phyloP scores from a whole-genome alignment of 2,329 filamentous ascomycete genomes.

The Nigrograna mackinnonii region DNA sequence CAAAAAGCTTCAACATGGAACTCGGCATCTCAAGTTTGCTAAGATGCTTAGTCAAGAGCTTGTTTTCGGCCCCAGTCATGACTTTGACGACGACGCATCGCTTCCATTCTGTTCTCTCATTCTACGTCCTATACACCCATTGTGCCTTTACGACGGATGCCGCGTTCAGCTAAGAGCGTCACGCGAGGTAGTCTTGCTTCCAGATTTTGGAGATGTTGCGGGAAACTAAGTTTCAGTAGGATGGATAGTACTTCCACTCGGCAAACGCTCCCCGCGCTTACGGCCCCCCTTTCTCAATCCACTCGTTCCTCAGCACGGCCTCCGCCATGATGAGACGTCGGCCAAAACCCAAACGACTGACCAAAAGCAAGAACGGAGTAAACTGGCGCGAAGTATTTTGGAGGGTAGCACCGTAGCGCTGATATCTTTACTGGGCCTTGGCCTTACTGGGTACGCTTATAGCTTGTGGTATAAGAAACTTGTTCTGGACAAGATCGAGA shows the following conservation, averaged over 20 bases:
- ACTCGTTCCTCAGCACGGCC: slow-evolving; percentile 2
- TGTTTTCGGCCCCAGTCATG: slow-evolving; percentile 11
- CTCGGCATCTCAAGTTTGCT: too few species aligned
- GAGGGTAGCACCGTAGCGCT: slow-evolving; percentile 39
- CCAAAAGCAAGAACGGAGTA: slow-evolving; percentile 25
- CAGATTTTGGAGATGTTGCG: background rate
- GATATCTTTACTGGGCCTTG: slow-evolving; percentile 36
- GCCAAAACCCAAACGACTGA: background rate
- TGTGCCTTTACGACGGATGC: slow-evolving; percentile 21
- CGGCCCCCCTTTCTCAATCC: slow-evolving; percentile 17
- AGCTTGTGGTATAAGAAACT: slow-evolving; percentile 35
- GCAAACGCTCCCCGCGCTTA: slow-evolving; percentile 20
- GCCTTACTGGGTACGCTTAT: slow-evolving; percentile 37
- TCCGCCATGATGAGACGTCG: background rate
- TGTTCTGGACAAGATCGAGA: slow-evolving; percentile 34
- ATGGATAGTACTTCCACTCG: slow-evolving; percentile 32
- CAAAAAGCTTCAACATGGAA: too few species aligned
- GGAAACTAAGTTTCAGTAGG: slow-evolving; percentile 17
- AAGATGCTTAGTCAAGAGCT: slow-evolving; percentile 20
- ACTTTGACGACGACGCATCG: slow-evolving; percentile 5
- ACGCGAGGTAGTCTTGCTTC: slow-evolving; percentile 18
- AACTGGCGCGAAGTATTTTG: slow-evolving; percentile 34
- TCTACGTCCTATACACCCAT: background rate
- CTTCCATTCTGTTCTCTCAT: background rate
- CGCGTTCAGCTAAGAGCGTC: slow-evolving; percentile 21